Base-by-base conservation (phyloP, 2,329 filamentous ascomycete species). In the Cercospora brassicicola region DNA sequence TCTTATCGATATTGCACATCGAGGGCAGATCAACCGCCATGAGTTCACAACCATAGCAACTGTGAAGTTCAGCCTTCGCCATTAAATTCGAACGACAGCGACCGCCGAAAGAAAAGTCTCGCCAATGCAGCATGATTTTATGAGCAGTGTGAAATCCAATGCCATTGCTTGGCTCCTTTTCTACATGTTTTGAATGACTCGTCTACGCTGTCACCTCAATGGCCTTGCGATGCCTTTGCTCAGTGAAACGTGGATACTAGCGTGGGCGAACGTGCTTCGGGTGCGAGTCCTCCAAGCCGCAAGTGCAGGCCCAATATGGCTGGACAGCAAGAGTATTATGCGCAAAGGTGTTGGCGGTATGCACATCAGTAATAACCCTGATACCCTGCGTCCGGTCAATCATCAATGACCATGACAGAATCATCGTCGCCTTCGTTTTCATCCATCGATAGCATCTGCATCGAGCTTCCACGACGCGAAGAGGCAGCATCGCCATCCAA, bases 401-500 rank as follows among this genome's bases (percentile, higher is more conserved):
- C 55, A 13, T 57, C 55, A 18, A 57, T 31, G 15, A 57, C 18
- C 55, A 57, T 57, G n/a, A 57, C 28, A 1, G 28, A 31, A 13
- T 57, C 28, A 26, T 57, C 55, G n/a, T 36, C 31, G 26, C n/a
- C 31, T 23, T 57, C 55, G 11, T 57, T 1, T 11, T 36, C 55
- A 8, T 57, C 55, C 28, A 57, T 31, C 8, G 55, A 18, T 18
- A 57, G 55, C 55, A 57, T 57, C 55, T 57, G 55, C 55, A 57
- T 57, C 55, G 55, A 57, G 55, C 55, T 57, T 57, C 15, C 5
- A 36, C 28, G 55, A 18, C 23, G 48, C 13, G 48, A 53, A 13
- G 55, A 57, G 28, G n/a, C 28, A 33, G 42, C 56, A 20, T 23
- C 60, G 42, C 61, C 57, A 3, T 60, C 70, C 20, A 65, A 39